Conservation (phyloP, 2,329 filamentous ascomycete genomes). For the Phaeosphaeriaceae sp. region DNA sequence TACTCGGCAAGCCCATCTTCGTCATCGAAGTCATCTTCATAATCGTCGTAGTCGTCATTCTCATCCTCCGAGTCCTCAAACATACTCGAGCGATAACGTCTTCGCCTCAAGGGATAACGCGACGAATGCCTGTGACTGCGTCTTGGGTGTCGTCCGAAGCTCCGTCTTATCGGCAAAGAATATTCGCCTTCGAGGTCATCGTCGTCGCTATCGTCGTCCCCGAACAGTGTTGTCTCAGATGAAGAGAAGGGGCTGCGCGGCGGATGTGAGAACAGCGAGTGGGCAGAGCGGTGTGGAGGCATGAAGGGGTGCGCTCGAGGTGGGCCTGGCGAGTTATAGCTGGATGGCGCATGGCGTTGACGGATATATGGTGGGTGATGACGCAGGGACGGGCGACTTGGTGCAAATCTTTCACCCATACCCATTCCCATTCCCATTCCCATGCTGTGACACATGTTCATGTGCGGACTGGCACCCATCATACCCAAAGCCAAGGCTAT, state of each 20-base stretch:
- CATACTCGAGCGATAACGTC: background rate
- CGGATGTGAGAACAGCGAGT: slow-evolving; percentile 2
- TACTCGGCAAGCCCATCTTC: slow-evolving; percentile 1
- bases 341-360: slow-evolving; percentile 4
- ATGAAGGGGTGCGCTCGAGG: slow-evolving; percentile 3
- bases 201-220: slow-evolving; percentile 19
- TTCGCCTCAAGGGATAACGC: background rate
- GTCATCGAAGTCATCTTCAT: slow-evolving; percentile 13
- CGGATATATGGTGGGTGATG: background rate
- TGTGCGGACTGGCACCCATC: background rate
- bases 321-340: background rate
- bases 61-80: slow-evolving; percentile 9
- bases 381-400: background rate
- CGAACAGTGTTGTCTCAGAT: slow-evolving; percentile 1
- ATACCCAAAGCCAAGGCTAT: background rate
- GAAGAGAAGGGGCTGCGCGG: slow-evolving; percentile 4
- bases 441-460: background rate
- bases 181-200: slow-evolving; percentile 18
- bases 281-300: background rate
- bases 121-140: background rate
- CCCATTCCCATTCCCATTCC: background rate
- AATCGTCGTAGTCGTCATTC: slow-evolving; percentile 12
- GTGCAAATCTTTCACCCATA: background rate
- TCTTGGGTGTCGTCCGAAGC: background rate
- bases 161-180: background rate